These are phyloP conservation scores for Camellia lanceoleosa DNA, from an alignment of 148 eudicot species.

Conservation along the genomic window DNA sequence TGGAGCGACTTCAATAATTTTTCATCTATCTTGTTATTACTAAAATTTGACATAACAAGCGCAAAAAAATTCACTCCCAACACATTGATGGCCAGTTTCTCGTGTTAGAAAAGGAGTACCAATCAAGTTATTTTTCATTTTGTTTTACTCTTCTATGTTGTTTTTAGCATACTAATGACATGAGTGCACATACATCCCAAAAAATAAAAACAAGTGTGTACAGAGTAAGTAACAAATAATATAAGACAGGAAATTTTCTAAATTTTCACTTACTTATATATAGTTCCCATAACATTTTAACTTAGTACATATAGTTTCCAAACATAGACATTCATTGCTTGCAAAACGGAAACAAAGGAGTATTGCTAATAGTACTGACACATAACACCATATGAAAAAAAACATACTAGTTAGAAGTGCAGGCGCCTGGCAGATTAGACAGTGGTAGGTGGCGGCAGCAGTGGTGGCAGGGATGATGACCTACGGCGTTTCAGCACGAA, in stretches of 20 bases:
- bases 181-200: no score
- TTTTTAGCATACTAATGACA: background rate
- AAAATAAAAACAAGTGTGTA: background rate
- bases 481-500: constrained; percentile 26
- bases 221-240: background rate
- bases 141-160: background rate
- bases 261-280: background rate
- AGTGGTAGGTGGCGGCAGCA: background rate
- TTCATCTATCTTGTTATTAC: background rate
- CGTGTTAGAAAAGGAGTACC: no score
- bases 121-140: background rate
- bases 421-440: background rate
- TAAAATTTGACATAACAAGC: no score
- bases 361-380: background rate
- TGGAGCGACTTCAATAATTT: background rate
- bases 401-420: no score
- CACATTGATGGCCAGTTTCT: no score
- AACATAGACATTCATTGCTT: background rate
- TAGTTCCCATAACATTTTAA: background rate
- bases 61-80: no score
- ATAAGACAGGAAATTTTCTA: background rate
- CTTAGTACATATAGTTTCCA: background rate
- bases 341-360: background rate
- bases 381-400: background rate
- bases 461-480: background rate